Percentiles rank a stretch among this genome's conserved stretches.
Conservation (phyloP, 208 protist genomes). For the Lotmaria passim region DNA sequence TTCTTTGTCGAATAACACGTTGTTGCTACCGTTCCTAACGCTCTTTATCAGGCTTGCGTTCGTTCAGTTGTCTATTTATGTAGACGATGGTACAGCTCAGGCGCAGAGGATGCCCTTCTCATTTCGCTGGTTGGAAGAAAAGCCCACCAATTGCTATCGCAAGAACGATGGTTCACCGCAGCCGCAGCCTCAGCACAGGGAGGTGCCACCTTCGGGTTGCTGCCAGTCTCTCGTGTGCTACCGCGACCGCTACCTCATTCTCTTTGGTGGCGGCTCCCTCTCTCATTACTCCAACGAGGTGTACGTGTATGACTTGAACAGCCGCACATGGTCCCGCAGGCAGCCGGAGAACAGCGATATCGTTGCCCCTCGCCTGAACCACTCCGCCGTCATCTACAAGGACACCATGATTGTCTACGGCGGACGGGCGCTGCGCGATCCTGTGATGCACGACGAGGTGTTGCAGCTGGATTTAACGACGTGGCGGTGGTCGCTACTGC, state of each 20-base stretch:
- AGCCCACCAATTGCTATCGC: too few species aligned
- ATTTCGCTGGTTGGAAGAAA: conserved; percentile 13
- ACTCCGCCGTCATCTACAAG: conserved; percentile 66
- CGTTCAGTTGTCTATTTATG: too few species aligned
- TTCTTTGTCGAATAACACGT: too few species aligned
- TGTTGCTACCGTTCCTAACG: too few species aligned
- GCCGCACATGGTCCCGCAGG: conserved; percentile 11
- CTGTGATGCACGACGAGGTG: conserved; percentile 60
- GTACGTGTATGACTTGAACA: conserved; percentile 28
- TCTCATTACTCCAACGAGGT: conserved; percentile 17
- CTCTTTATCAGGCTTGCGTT: too few species aligned
- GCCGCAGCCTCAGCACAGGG: conserved; percentile 6
- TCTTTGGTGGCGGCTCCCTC: conserved; percentile 78
- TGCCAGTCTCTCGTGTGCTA: conserved; percentile 78
- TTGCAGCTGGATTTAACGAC: conserved; percentile 69
- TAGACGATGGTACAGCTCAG: background rate
- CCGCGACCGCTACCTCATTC: conserved; percentile 73
- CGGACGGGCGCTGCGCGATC: conserved; percentile 60
- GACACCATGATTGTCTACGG: conserved; percentile 91
- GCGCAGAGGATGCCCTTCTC: conserved; percentile 1
- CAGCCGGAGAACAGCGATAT: conserved; percentile 58
- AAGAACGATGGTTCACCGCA: background rate
- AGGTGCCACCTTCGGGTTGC: conserved; percentile 66
- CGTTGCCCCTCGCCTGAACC: conserved; percentile 55
- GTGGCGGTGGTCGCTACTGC: conserved; percentile 71